phyloP scores from a whole-genome alignment of 805 yeast species.

The Candida pseudoglaebosa region DNA sequence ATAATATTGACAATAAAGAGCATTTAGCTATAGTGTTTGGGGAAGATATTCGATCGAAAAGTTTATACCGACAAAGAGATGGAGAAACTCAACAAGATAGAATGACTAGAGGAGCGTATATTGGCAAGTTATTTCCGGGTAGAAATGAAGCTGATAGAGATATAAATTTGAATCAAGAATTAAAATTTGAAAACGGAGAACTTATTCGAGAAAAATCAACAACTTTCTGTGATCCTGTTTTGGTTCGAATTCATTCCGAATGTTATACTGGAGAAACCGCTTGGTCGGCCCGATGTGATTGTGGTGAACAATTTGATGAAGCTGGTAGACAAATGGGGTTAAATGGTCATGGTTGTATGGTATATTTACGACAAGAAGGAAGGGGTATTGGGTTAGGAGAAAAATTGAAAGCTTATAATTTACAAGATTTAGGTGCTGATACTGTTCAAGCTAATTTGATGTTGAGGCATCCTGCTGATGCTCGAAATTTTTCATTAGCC shows the following conservation, averaged over 20 bases:
- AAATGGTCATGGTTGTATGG: constrained; percentile 88
- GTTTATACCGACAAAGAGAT: constrained; percentile 56
- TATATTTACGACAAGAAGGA: constrained; percentile 95
- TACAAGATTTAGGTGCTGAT: constrained; percentile 97
- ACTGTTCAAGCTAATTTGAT: constrained; percentile 94
- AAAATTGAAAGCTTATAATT: constrained; percentile 90
- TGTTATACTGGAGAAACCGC: constrained; percentile 99
- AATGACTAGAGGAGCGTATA: constrained; percentile 98
- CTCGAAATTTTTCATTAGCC: constrained; percentile 89
- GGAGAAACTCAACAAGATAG: constrained; percentile 86
- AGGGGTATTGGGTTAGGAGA: constrained; percentile 99
- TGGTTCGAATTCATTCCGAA: constrained; percentile 92
- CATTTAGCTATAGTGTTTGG: constrained; percentile 97
- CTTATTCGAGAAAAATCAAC: constrained; percentile 25
- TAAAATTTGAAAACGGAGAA: constrained; percentile 34
- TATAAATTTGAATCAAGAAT: constrained; percentile 17
- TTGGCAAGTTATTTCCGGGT: constrained; percentile 88
- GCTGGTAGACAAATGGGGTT: constrained; percentile 92
- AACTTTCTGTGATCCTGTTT: constrained; percentile 41
- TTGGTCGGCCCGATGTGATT: constrained; percentile 98
- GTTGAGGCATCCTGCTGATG: constrained; percentile 96
- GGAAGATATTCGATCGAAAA: constrained; percentile 76
- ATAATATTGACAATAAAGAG: constrained; percentile 84
- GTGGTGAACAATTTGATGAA: constrained; percentile 98
- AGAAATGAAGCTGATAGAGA: constrained; percentile 66